Evolutionary conservation across 176 grass and related monocot genomes (phyloP).

Genomic region (Aegilops tauschii): DNA sequence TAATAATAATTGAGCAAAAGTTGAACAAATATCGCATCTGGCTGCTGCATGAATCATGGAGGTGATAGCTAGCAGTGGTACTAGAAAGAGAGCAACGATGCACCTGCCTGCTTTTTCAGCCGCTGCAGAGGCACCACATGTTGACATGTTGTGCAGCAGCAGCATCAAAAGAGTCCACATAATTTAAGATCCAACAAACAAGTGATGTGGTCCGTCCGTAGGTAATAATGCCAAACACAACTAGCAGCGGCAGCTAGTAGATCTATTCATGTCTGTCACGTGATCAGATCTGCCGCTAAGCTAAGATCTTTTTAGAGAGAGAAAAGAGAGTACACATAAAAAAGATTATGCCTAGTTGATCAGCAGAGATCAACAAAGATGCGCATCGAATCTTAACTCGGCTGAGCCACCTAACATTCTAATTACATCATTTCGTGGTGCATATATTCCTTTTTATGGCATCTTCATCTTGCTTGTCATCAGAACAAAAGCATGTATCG

Average conservation of each 20-base stretch:
- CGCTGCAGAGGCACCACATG: conserved; percentile 20
- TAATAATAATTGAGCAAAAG: background rate
- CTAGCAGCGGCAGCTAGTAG: background rate
- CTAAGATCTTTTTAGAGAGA: conserved; percentile 2
- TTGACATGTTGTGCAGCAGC: conserved; percentile 16
- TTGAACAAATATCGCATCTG: background rate
- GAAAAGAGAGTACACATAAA: background rate
- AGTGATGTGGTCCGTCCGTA: conserved; percentile 1
- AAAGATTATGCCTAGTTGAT: background rate
- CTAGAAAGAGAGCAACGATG: background rate
- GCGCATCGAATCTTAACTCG: conserved; percentile 16
- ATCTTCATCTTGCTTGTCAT: conserved; percentile 1
- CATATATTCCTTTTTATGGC: conserved; percentile 9
- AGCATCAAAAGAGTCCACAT: background rate
- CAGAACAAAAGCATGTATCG: conserved; percentile 3
- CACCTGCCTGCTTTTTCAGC: background rate
- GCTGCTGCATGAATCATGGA: conserved; percentile 3
- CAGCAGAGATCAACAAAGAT: background rate
- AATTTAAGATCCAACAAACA: conserved; percentile 18
- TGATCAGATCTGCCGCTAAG: conserved; percentile 13
- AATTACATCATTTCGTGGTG: background rate
- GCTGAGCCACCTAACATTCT: background rate
- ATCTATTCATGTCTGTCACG: conserved; percentile 15
- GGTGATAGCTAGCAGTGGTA: background rate
- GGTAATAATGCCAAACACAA: conserved; percentile 9